These are phyloP conservation scores for Kluyveromyces siamensis DNA, from an alignment of 805 yeast species.

Conservation along the genomic window DNA sequence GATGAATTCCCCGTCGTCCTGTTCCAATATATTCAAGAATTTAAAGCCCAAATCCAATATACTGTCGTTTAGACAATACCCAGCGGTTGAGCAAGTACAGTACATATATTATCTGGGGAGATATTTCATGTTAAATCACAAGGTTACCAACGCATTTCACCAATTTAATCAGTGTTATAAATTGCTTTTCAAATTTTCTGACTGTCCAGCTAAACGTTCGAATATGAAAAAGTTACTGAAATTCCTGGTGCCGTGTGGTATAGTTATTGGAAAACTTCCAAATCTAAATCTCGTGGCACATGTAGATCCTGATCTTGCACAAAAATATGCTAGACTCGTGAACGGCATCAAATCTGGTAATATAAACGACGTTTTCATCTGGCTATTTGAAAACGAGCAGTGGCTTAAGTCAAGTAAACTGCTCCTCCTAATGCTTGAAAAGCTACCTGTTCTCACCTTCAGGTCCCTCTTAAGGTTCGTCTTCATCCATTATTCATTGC, in stretches of 20 bases:
- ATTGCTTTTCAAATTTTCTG: conserved; percentile 23
- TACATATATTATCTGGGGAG: conserved; percentile 49
- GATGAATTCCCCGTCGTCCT: conserved; percentile 29
- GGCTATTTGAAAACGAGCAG: conserved; percentile 24
- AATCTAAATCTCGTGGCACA: conserved; percentile 19
- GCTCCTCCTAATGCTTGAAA: conserved; percentile 33
- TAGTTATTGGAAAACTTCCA: conserved; percentile 49
- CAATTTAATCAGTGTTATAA: conserved; percentile 50
- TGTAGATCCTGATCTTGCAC: conserved; percentile 21
- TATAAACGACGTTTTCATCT: conserved; percentile 27
- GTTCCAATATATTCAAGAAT: conserved; percentile 29
- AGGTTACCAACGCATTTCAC: conserved; percentile 40
- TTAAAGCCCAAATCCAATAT: conserved; percentile 50
- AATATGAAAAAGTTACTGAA: conserved; percentile 33
- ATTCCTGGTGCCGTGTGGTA: conserved; percentile 42
- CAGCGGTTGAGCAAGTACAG: conserved; percentile 41
- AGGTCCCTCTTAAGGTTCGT: conserved; percentile 29
- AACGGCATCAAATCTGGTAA: conserved; percentile 36
- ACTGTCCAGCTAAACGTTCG: conserved; percentile 15
- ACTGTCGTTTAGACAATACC: conserved; percentile 36
- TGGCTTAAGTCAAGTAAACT: conserved; percentile 27
- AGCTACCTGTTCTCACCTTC: conserved; percentile 33
- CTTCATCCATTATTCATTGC: conserved; percentile 12
- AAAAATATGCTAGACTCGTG: conserved; percentile 32
- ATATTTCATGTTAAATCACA: conserved; percentile 45